These are phyloP conservation scores for Scheffersomyces stambukii DNA, from an alignment of 1,139 yeast species.

Conservation along the genomic window DNA sequence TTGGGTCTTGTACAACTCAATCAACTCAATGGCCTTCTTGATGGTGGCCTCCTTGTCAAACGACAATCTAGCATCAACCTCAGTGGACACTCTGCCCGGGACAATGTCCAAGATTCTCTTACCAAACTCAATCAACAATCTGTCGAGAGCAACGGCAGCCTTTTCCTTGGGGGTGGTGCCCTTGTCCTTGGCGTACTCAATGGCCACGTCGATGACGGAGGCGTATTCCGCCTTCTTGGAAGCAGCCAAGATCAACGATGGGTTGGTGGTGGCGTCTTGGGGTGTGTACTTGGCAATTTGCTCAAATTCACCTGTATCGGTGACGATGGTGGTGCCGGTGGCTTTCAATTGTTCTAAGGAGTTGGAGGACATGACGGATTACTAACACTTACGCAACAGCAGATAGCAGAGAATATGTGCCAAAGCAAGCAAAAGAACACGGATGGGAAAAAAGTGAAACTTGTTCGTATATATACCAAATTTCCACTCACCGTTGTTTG, in stretches of 20 bases:
- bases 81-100: slow-evolving; percentile 99
- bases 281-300: slow-evolving; percentile 97
- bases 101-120: slow-evolving; percentile 88
- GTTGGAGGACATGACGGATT: slow-evolving; percentile 43
- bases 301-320: slow-evolving; percentile 99
- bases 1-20: slow-evolving; percentile 73
- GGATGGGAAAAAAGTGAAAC: too few species aligned
- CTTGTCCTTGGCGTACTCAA: slow-evolving; percentile 74
- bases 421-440: too few species aligned
- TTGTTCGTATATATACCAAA: too few species aligned
- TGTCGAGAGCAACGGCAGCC: slow-evolving; percentile 78
- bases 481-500: too few species aligned
- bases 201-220: slow-evolving; percentile 84
- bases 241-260: slow-evolving; percentile 95
- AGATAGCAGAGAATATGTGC: too few species aligned
- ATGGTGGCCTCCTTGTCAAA: slow-evolving; percentile 92
- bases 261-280: slow-evolving; percentile 99
- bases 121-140: slow-evolving; percentile 94
- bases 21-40: slow-evolving; percentile 85
- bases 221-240: slow-evolving; percentile 88
- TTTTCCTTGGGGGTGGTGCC: slow-evolving; percentile 46
- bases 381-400: too few species aligned
- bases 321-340: slow-evolving; percentile 91
- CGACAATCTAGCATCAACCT: slow-evolving; percentile 97
- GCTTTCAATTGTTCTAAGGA: slow-evolving; percentile 93